Evolutionary conservation across 768 basidiomycete genomes (phyloP).

Genomic region (Sutorius australiensis): DNA sequence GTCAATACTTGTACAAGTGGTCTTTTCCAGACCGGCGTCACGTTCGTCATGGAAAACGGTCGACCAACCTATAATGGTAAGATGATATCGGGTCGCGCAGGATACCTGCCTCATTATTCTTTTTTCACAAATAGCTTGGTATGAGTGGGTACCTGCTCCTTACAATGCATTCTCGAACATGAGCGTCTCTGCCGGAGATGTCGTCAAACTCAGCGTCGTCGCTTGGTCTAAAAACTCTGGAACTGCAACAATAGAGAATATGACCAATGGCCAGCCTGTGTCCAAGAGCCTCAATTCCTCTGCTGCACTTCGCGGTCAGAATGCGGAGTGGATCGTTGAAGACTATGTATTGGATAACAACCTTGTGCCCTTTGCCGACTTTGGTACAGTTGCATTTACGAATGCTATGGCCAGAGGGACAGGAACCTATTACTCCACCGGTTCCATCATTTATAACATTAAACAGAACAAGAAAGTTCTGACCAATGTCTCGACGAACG

Average conservation of each 20-base stretch:
- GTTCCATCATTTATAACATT: neutral
- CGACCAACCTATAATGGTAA: constrained; percentile 1
- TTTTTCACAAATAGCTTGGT: constrained; percentile 4
- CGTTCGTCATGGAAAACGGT: neutral
- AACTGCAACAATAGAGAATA: neutral
- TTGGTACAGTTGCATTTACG: constrained; percentile 4
- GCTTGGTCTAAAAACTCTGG: neutral
- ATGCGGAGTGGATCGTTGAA: constrained; percentile 16
- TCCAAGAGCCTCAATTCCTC: neutral
- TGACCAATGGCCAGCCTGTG: neutral
- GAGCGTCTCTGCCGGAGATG: constrained; percentile 7
- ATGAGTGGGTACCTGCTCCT: constrained; percentile 5
- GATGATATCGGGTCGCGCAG: too few relatives aligned
- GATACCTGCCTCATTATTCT: neutral
- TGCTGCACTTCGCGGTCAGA: neutral
- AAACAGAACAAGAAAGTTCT: neutral
- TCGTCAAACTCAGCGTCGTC: constrained; percentile 1
- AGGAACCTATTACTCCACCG: neutral
- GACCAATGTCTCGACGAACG: neutral
- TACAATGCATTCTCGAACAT: neutral
- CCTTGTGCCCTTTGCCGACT: neutral
- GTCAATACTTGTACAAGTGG: neutral
- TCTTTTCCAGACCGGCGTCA: constrained; percentile 8
- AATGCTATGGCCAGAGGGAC: neutral
- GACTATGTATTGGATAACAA: neutral